Evolutionary conservation across 1,139 yeast genomes (phyloP).

Genomic region (Saccharomycopsis hybrid): DNA sequence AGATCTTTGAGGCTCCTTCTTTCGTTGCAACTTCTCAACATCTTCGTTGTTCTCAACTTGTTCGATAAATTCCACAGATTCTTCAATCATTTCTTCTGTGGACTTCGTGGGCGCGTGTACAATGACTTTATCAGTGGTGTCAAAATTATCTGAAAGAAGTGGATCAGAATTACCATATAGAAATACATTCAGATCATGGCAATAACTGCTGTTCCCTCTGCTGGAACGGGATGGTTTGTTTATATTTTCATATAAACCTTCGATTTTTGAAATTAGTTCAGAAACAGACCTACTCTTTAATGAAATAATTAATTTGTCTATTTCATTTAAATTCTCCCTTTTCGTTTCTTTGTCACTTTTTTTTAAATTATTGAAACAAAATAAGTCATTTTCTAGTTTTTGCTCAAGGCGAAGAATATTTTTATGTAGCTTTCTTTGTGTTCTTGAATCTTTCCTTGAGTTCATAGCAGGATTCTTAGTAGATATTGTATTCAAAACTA

Average conservation of each 20-base stretch:
- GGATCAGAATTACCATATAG: slow-evolving; percentile 13
- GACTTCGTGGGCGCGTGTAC: not conserved
- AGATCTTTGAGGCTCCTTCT: slow-evolving; percentile 28
- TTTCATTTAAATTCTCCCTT: slow-evolving; percentile 2
- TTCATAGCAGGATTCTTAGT: not conserved
- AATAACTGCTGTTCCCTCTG: not conserved
- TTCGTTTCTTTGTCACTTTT: not conserved
- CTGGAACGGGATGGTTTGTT: slow-evolving; percentile 1
- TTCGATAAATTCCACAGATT: not conserved
- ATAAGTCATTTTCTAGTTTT: slow-evolving; percentile 2
- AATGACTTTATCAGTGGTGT: slow-evolving; percentile 14
- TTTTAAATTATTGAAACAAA: slow-evolving; percentile 11
- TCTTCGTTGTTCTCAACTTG: not conserved
- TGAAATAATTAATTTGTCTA: slow-evolving; percentile 10
- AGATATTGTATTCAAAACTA: slow-evolving; percentile 8
- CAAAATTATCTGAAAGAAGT: slow-evolving; percentile 13
- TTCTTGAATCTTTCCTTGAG: not conserved
- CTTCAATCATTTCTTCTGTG: not conserved
- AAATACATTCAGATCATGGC: slow-evolving; percentile 2
- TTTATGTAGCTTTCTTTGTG: not conserved
- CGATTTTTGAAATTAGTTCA: slow-evolving; percentile 7
- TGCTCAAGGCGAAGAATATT: too few species aligned
- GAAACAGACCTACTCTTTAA: not conserved
- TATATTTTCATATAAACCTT: slow-evolving; percentile 14
- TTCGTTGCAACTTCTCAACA: slow-evolving; percentile 11